Base-by-base conservation (phyloP, 2,329 filamentous ascomycete genomes). In the Alternaria consortialis region DNA sequence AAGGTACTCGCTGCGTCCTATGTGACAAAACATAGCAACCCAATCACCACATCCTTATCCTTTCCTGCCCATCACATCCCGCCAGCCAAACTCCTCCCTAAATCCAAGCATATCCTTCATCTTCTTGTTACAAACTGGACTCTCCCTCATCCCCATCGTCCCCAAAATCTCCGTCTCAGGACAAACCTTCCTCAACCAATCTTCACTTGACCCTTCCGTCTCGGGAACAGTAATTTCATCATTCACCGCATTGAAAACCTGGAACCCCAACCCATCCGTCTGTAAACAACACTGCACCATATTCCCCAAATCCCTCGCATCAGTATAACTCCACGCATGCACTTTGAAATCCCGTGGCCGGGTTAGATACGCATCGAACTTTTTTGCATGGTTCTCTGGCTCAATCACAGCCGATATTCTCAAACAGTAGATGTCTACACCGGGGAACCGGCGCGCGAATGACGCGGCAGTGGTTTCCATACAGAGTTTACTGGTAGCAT, bases 161-260 rank as follows among this genome's bases (percentile, higher is more conserved):
- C 84, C 77, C 31, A 80, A 84, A 51, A 89, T 79, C 13, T 80
- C 77, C 13, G 81, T 82, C 11, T 80, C 74, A 0, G 86, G 85
- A 60, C 80, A 84, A 2, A 75, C 69, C 63, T 80, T 80, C 67
- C 79, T 76, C 65, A 88, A 64, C 67, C 87, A 87, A 50, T 83
- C 79, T 46, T 77, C 75, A 0, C 83, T 86, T 3, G 44, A 57
- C 20, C 53, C 58, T 80, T 81, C 37, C 75, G 74, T 48, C 74
- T 64, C 58, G 20, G 46, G 58, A 34, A 67, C 48, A 3, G 86
- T 88, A 60, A 87, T 88, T 15, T 82, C 84, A 70, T 87, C 83
- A 69, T 89, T 89, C 0, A 86, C 86, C 3, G 86, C 87, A 71
- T 89, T 89, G 73, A 89, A 89, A 0, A 88, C 77, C 69, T 89